Percentiles rank a stretch among this genome's conserved stretches.
phyloP scores from a whole-genome alignment of 768 basidiomycete genomes.

The Dioszegia crocea region DNA sequence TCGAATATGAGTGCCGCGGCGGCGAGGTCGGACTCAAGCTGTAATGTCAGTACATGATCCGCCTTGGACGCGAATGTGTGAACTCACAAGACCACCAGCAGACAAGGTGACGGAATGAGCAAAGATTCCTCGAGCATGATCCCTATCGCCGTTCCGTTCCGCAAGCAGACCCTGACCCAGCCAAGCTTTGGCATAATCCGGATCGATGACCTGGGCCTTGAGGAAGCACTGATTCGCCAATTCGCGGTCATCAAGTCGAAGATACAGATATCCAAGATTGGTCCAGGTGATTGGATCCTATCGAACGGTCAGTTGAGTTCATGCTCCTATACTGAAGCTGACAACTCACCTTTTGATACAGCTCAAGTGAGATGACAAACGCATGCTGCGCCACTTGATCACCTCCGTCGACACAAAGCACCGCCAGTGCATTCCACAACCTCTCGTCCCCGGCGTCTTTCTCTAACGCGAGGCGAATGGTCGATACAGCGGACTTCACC shows the following conservation, averaged over 20 bases:
- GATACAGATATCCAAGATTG: conserved; percentile 80
- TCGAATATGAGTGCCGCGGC: conserved; percentile 63
- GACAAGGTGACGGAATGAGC: conserved; percentile 49
- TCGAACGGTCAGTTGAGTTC: no score
- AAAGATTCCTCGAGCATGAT: conserved; percentile 61
- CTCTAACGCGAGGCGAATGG: conserved; percentile 66
- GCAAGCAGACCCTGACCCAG: conserved; percentile 63
- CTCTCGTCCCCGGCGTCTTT: conserved; percentile 65
- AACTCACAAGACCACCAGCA: conserved; percentile 47
- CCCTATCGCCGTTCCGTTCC: conserved; percentile 50
- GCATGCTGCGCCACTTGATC: conserved; percentile 82
- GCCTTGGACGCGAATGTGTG: neutral
- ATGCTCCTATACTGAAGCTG: no score
- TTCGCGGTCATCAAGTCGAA: conserved; percentile 70
- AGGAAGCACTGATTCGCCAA: conserved; percentile 80
- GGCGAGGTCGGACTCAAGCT: conserved; percentile 80
- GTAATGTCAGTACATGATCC: conserved; percentile 1
- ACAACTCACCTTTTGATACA: conserved; percentile 66
- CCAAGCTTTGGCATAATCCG: conserved; percentile 85
- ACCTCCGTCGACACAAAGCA: conserved; percentile 63
- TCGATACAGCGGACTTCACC: conserved; percentile 41
- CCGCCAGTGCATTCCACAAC: conserved; percentile 81
- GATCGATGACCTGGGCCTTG: conserved; percentile 84
- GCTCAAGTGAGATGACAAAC: conserved; percentile 80
- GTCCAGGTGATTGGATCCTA: conserved; percentile 77